Evolutionary conservation across 2,329 filamentous ascomycete species (phyloP).

Genomic region (Zymoseptoria brevis): DNA sequence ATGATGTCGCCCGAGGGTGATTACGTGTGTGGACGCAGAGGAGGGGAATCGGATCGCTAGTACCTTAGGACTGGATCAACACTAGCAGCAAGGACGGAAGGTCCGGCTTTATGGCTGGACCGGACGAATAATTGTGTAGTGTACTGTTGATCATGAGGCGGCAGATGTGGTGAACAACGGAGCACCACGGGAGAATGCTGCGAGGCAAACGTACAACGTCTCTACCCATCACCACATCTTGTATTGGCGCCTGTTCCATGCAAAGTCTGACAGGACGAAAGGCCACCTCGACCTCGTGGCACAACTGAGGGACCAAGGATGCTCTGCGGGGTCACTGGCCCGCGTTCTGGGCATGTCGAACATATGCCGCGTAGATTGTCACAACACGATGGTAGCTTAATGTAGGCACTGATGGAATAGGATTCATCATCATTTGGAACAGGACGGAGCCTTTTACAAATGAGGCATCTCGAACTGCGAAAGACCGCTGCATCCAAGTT

Average conservation of each 20-base stretch:
- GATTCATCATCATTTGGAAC: neutral
- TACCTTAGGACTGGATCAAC: neutral
- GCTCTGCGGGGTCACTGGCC: too few relatives aligned
- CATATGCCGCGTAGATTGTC: too few relatives aligned
- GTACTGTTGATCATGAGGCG: neutral
- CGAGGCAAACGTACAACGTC: too few relatives aligned
- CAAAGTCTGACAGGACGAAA: too few relatives aligned
- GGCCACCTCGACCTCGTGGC: too few relatives aligned
- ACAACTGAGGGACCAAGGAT: too few relatives aligned
- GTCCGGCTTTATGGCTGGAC: neutral
- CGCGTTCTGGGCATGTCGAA: too few relatives aligned
- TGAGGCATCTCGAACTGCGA: neutral
- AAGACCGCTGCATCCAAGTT: neutral
- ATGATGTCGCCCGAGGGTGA: neutral
- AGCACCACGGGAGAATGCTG: too few relatives aligned
- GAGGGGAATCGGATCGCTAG: neutral
- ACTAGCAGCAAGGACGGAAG: neutral
- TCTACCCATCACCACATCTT: too few relatives aligned
- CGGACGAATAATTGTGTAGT: neutral
- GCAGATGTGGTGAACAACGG: neutral
- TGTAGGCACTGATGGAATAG: too few relatives aligned
- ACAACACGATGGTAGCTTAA: too few relatives aligned
- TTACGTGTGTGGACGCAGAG: neutral
- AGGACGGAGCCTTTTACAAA: neutral
- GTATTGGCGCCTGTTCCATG: too few relatives aligned